phyloP scores from a whole-genome alignment of 441 rosid genomes.

The Erodium trifolium region DNA sequence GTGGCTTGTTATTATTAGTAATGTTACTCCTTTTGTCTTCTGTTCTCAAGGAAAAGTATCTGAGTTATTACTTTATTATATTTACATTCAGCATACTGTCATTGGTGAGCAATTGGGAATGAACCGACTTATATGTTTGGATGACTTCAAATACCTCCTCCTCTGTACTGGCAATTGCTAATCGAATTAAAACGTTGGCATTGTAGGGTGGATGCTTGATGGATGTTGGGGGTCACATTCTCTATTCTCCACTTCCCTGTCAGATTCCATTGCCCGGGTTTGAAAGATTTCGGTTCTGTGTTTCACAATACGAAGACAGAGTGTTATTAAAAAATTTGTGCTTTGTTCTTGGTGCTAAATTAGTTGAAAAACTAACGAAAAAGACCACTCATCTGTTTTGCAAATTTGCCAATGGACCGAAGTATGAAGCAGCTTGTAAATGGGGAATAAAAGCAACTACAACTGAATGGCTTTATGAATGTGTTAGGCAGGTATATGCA shows the following conservation, averaged over 20 bases:
- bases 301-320: slow-evolving; percentile 76
- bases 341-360: slow-evolving; percentile 80
- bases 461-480: slow-evolving; percentile 81
- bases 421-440: slow-evolving; percentile 70
- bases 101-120: not conserved
- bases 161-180: slow-evolving; percentile 20
- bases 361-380: slow-evolving; percentile 51
- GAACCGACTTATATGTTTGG: not conserved
- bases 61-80: not conserved
- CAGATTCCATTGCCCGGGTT: slow-evolving; percentile 82
- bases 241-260: slow-evolving; percentile 89
- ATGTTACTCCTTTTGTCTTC: not conserved
- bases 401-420: slow-evolving; percentile 66
- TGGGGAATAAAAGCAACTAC: slow-evolving; percentile 67
- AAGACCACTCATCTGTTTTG: slow-evolving; percentile 86
- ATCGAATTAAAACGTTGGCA: slow-evolving; percentile 24
- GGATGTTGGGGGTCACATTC: slow-evolving; percentile 72
- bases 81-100: not conserved
- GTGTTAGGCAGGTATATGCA: slow-evolving; percentile 70
- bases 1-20: not conserved
- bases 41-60: slow-evolving; percentile 1
- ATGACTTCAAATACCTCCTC: slow-evolving; percentile 6
- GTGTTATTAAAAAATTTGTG: slow-evolving; percentile 68
- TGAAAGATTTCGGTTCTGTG: slow-evolving; percentile 62
- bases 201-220: slow-evolving; percentile 76